Evolutionary conservation across 352 stramenopile species (phyloP).

Genomic region (Blastocystis sp.): DNA sequence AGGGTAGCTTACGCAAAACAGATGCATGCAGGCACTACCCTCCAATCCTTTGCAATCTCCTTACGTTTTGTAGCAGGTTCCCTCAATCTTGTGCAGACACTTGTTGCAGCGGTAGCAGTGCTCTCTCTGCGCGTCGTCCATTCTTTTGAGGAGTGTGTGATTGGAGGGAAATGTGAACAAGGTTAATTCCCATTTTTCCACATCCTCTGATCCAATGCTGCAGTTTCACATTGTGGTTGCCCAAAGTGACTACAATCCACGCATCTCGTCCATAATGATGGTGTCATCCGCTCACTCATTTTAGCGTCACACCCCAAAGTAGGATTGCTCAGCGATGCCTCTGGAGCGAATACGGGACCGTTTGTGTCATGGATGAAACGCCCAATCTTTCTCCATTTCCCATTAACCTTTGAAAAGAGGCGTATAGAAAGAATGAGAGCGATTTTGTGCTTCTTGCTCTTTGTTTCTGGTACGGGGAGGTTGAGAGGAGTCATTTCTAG

Average conservation of each 20-base stretch:
- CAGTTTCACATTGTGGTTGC: no score
- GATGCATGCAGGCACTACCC: constrained; percentile 35
- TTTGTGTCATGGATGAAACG: not conserved
- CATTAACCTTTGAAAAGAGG: constrained; percentile 41
- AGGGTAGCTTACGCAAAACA: constrained; percentile 42
- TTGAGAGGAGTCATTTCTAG: constrained; percentile 13
- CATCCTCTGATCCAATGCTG: no score
- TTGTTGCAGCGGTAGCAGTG: constrained; percentile 62
- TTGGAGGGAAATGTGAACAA: constrained; percentile 48
- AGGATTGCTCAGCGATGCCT: no score
- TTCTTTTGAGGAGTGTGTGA: not conserved
- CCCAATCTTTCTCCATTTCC: not conserved
- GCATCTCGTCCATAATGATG: no score
- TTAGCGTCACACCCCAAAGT: no score
- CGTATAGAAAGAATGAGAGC: constrained; percentile 12
- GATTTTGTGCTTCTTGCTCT: constrained; percentile 30
- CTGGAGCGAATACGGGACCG: no score
- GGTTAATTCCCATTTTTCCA: not conserved
- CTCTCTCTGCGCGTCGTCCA: not conserved
- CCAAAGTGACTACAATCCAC: no score
- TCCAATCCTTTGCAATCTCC: not conserved
- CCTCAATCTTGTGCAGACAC: constrained; percentile 52
- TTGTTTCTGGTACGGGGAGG: constrained; percentile 48
- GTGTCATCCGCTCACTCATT: no score
- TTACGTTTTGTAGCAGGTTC: constrained; percentile 67